Evolutionary conservation across 164 flowering plant species (phyloP).

Genomic region (Berberis thunbergii): DNA sequence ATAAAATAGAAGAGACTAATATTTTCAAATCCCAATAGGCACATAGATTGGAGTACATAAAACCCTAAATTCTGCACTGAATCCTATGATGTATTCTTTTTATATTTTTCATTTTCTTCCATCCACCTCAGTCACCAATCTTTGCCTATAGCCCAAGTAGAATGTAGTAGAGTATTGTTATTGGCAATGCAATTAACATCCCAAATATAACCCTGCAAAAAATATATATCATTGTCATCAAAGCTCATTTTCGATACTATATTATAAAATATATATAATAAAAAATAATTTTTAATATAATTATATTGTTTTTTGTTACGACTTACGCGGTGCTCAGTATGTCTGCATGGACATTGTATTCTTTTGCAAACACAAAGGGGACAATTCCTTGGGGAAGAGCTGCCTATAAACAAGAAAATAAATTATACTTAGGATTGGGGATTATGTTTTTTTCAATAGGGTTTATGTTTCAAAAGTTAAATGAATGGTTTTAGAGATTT

Average conservation of each 20-base stretch:
- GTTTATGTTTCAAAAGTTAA: too few species aligned
- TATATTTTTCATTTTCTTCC: constrained; percentile 4
- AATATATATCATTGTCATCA: neutral
- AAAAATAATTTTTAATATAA: too few species aligned
- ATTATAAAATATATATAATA: too few species aligned
- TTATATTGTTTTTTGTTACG: neutral
- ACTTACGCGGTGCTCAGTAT: constrained; percentile 75
- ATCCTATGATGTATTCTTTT: constrained; percentile 16
- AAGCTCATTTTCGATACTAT: too few species aligned
- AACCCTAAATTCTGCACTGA: constrained; percentile 7
- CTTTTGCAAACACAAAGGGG: constrained; percentile 77
- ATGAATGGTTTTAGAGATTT: too few species aligned
- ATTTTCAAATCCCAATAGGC: constrained; percentile 9
- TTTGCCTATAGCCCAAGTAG: constrained; percentile 37
- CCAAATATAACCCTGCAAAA: constrained; percentile 74
- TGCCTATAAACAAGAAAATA: constrained; percentile 30
- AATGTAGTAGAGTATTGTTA: constrained; percentile 35
- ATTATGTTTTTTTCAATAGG: too few species aligned
- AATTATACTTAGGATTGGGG: neutral
- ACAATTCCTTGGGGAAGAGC: constrained; percentile 83
- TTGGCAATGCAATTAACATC: constrained; percentile 59
- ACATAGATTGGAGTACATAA: constrained; percentile 11
- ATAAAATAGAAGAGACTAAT: neutral
- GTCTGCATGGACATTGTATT: constrained; percentile 62
- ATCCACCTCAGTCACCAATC: constrained; percentile 5